Percentiles rank a stretch among this genome's conserved stretches.
Conservation (phyloP, 345 rosid genomes). For the Dipteronia sinensis region DNA sequence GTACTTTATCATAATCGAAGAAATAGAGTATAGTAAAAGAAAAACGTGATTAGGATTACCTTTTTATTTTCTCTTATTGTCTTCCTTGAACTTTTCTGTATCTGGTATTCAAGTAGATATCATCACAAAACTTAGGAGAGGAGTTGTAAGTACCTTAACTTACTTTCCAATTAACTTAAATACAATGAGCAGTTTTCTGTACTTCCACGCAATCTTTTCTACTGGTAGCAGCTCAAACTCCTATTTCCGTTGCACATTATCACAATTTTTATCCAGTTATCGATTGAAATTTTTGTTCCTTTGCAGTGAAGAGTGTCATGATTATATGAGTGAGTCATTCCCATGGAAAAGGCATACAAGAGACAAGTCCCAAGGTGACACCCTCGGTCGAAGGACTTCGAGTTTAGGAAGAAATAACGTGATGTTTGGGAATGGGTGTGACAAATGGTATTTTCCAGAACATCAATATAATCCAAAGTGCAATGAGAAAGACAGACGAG, state of each 20-base stretch:
- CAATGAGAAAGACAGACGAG: conserved; percentile 38
- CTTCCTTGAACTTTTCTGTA: not conserved
- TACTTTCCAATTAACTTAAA: conserved; percentile 4
- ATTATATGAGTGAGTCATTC: conserved; percentile 53
- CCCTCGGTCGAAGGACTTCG: conserved; percentile 41
- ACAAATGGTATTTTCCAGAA: conserved; percentile 50
- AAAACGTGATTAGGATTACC: not conserved
- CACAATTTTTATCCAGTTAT: not conserved
- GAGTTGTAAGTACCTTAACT: not conserved
- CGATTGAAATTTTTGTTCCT: conserved; percentile 20
- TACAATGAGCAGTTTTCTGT: not conserved
- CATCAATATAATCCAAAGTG: conserved; percentile 45
- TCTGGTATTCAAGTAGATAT: not conserved
- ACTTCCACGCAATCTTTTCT: not conserved
- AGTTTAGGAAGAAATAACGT: conserved; percentile 44
- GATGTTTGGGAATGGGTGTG: conserved; percentile 36
- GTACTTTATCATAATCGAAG: not conserved
- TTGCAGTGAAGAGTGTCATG: conserved; percentile 68
- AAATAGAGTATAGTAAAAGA: not conserved
- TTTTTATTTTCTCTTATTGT: not conserved
- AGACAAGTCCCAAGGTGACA: conserved; percentile 45
- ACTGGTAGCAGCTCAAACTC: conserved; percentile 11
- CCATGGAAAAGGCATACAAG: conserved; percentile 83
- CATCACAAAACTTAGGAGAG: not conserved
- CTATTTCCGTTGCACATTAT: not conserved